Conservation (phyloP, 2,329 filamentous ascomycete genomes). For the Botryotinia globosa region DNA sequence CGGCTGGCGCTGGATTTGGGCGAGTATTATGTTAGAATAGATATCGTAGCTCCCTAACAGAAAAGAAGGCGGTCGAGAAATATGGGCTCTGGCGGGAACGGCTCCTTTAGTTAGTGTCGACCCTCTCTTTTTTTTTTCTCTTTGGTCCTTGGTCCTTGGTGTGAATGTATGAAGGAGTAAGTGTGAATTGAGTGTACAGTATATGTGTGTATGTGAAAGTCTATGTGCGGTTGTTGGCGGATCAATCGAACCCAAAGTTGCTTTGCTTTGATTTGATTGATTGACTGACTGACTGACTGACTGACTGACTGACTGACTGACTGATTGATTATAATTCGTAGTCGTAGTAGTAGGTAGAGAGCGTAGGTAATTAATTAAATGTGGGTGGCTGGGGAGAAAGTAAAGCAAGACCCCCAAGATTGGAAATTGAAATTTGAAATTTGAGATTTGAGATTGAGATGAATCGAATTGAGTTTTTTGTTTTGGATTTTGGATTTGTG, state of each 20-base stretch:
- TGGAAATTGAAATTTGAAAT: not conserved
- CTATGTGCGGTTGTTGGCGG: constrained; percentile 5
- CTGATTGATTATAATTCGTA: constrained; percentile 11
- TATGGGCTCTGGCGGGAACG: not conserved
- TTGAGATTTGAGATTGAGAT: not conserved
- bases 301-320: not conserved
- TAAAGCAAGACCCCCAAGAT: constrained; percentile 9
- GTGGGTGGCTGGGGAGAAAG: constrained; percentile 19
- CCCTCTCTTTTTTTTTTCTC: not conserved
- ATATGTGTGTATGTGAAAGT: too few species aligned
- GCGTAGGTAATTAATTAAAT: constrained; percentile 5
- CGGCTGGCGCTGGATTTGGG: constrained; percentile 22
- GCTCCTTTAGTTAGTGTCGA: not conserved
- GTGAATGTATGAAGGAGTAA: not conserved
- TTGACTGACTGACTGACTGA: not conserved
- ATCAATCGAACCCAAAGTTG: constrained; percentile 11
- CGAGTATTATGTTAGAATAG: constrained; percentile 9
- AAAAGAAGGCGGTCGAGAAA: constrained; percentile 17
- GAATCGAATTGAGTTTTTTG: not conserved
- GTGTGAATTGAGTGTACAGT: too few species aligned
- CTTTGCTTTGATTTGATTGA: not conserved
- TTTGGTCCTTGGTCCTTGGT: not conserved
- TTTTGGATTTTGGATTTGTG: not conserved
- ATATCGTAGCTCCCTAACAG: constrained; percentile 10
- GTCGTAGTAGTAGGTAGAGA: not conserved